Conservation (phyloP, 768 basidiomycete genomes). For the Tephrocybe sp. region DNA sequence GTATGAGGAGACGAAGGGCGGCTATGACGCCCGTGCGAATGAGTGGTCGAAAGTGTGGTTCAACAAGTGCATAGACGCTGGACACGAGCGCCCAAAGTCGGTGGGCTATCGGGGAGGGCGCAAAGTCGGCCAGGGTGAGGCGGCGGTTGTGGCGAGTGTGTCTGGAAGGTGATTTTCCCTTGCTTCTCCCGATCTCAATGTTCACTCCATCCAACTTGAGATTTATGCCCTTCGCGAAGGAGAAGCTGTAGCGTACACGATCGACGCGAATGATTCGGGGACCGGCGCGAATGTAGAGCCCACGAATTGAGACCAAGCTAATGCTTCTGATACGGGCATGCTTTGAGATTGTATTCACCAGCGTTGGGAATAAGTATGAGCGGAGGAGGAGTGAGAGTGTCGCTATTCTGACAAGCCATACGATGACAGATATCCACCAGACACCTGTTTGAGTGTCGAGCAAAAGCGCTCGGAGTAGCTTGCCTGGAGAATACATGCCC, state of each 20-base stretch:
- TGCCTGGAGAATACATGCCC: conserved; percentile 11
- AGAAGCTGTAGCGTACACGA: conserved; percentile 64
- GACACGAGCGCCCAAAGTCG: conserved; percentile 39
- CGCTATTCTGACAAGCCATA: conserved; percentile 52
- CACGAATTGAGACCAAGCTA: conserved; percentile 76
- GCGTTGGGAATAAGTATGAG: conserved; percentile 65
- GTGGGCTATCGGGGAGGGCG: conserved; percentile 43
- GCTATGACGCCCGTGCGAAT: conserved; percentile 56
- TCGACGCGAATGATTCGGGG: conserved; percentile 60
- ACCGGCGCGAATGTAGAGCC: conserved; percentile 65
- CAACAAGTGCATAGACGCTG: conserved; percentile 44
- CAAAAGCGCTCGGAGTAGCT: conserved; percentile 25
- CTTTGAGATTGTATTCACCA: conserved; percentile 59
- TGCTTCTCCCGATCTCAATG: conserved; percentile 45
- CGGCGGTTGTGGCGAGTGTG: conserved; percentile 36
- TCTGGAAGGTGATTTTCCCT: conserved; percentile 19
- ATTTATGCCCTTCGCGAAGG: conserved; percentile 55
- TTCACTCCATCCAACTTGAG: conserved; percentile 63
- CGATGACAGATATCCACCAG: conserved; percentile 41
- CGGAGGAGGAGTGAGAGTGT: conserved; percentile 61
- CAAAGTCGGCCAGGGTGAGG: conserved; percentile 48
- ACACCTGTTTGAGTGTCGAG: conserved; percentile 28
- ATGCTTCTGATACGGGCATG: conserved; percentile 71
- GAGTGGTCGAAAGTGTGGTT: conserved; percentile 63
- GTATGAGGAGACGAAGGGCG: conserved; percentile 57